A percentile compares a stretch with the other conserved stretches of the same genome.
These are phyloP conservation scores for Penicillium sp. DNA, from an alignment of 2,329 filamentous ascomycete genomes.

Conservation along the genomic window DNA sequence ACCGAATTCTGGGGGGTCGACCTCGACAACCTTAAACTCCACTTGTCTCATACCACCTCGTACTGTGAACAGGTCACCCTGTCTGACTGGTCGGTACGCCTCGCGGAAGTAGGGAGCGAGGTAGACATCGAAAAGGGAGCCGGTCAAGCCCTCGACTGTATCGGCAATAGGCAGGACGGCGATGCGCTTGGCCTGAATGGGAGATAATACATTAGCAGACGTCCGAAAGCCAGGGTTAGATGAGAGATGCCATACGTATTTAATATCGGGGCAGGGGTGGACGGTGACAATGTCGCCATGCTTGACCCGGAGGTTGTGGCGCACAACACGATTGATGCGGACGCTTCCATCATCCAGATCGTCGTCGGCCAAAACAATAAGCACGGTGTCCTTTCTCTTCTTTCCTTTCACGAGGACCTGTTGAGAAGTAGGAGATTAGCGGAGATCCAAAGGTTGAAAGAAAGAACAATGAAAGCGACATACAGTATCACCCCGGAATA, in stretches of 20 bases:
- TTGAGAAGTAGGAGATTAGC: not conserved
- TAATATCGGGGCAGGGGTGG: constrained; percentile 97
- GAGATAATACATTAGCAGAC: constrained; percentile 19
- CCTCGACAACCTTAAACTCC: constrained; percentile 99
- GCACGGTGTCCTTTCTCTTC: constrained; percentile 98
- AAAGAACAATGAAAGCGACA: not conserved
- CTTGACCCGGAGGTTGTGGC: constrained; percentile 97
- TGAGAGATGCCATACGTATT: constrained; percentile 70
- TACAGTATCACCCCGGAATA: constrained; percentile 90
- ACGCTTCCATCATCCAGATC: constrained; percentile 96
- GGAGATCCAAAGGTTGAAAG: not conserved
- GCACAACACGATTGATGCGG: constrained; percentile 95
- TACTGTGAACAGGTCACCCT: constrained; percentile 96
- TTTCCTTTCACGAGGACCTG: constrained; percentile 91
- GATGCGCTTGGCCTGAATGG: constrained; percentile 87
- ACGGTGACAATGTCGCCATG: constrained; percentile 97
- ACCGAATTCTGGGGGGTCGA: constrained; percentile 95
- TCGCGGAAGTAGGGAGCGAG: constrained; percentile 99
- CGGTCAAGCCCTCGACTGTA: constrained; percentile 94
- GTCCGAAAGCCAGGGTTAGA: not conserved
- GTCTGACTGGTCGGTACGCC: constrained; percentile 92
- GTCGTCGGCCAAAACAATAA: constrained; percentile 96
- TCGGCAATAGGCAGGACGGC: constrained; percentile 97
- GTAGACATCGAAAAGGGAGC: constrained; percentile 97
- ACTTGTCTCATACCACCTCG: constrained; percentile 98